phyloP scores from a whole-genome alignment of 106 monocot genomes.

The Dioscorea dumetorum region DNA sequence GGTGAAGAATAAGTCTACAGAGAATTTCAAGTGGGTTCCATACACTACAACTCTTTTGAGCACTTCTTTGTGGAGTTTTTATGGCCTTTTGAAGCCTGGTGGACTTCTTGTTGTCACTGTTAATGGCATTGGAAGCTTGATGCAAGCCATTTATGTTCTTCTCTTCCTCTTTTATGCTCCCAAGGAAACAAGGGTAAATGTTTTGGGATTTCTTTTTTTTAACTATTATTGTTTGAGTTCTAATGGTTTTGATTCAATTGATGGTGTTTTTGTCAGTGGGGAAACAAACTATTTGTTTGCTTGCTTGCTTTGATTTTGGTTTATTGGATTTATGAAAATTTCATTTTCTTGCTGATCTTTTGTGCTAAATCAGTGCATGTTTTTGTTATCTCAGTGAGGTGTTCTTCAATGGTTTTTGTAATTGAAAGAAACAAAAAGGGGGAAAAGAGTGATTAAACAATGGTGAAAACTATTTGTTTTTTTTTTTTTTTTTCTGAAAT shows the following conservation, averaged over 20 bases:
- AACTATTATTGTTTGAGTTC: background rate
- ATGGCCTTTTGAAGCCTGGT: constrained; percentile 54
- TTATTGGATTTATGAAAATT: too few species aligned
- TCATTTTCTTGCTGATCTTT: too few species aligned
- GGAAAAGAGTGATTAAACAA: too few species aligned
- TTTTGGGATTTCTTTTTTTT: background rate
- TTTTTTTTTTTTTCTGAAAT: too few species aligned
- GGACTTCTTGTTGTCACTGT: constrained; percentile 56
- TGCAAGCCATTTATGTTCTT: constrained; percentile 47
- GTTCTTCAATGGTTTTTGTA: too few species aligned
- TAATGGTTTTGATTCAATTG: background rate
- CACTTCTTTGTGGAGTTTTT: constrained; percentile 53
- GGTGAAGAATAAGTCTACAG: constrained; percentile 40
- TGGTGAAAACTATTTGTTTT: background rate
- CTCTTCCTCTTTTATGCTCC: constrained; percentile 51
- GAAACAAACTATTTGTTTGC: background rate
- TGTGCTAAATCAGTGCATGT: too few species aligned
- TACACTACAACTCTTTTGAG: constrained; percentile 46
- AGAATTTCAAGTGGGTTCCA: constrained; percentile 39
- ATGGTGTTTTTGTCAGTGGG: background rate
- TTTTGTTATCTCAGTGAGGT: too few species aligned
- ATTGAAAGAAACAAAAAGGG: too few species aligned
- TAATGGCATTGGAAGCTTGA: constrained; percentile 36
- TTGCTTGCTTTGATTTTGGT: background rate
- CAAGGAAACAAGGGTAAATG: constrained; percentile 24